Base-by-base conservation (phyloP, 441 rosid species). In the Gossypium laxum region DNA sequence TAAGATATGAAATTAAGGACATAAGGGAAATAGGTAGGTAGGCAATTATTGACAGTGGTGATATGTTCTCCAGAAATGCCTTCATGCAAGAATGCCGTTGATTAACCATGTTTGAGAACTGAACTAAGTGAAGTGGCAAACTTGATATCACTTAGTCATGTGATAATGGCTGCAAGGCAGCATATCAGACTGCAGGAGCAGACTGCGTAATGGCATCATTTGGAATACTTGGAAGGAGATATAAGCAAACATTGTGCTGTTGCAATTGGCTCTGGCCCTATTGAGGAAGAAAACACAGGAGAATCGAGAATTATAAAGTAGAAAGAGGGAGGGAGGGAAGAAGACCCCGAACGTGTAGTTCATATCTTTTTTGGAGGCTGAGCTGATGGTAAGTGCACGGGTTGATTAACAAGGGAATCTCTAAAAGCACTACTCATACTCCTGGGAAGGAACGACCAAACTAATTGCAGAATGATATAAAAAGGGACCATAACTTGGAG, bases 1-100 rank as follows among this genome's bases (percentile, higher is more conserved):
- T 51, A 24, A 32, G 41, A 52, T 73, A 63, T 64, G 69, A 73
- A 71, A 26, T 38, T 34, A 21, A 67, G 0, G 59, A 65, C 17
- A 50, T 41, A 11, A 52, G 21, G 58, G 41, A 18, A 61, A 21
- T 10, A 43, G 10, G 21, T 22, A 62, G 48, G 55, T 21, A 64
- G 14, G 43, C 24, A 52, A 5, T 1, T 63, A 2, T 21, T 50
- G 64, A 19, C 14, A n/a, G 38, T 5, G 45, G 26, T 21, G 17
- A 52, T 10, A 55, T 26, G 11, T 30, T 26, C 58, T 43, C 19
- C 38, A 38, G 5, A 28, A 26, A 30, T 28, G 26, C 22, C 34
- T 12, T 24, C 17, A 5, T 22, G 57, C 45, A 43, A 64, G 34
- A 64, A 21, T 64, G 34, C 12, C 5, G 22, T 10, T 0, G 14